phyloP scores from a whole-genome alignment of 768 basidiomycete species.

The Rhodotorula graminis region DNA sequence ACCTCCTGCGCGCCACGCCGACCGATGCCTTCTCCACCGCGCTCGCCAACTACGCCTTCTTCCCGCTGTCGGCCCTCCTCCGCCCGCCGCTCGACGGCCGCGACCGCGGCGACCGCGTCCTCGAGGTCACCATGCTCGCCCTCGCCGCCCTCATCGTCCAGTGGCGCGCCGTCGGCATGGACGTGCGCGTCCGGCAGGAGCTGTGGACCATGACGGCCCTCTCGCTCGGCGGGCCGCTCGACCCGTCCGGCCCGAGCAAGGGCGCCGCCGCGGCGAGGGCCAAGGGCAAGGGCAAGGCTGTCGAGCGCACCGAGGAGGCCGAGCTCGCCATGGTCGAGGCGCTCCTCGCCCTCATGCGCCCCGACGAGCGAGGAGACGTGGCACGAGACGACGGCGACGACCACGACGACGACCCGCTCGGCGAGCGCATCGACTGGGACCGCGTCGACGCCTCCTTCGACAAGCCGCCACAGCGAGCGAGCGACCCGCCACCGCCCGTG shows the following conservation, averaged over 20 bases:
- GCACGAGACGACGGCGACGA: constrained; percentile 45
- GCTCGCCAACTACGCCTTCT: constrained; percentile 76
- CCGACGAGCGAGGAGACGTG: constrained; percentile 26
- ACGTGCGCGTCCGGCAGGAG: constrained; percentile 54
- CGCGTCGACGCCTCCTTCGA: background rate
- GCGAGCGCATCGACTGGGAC: constrained; percentile 23
- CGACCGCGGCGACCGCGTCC: constrained; percentile 67
- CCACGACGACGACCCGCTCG: constrained; percentile 48
- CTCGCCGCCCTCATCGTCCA: constrained; percentile 59
- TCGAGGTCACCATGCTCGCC: constrained; percentile 49
- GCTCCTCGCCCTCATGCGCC: constrained; percentile 60
- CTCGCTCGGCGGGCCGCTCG: constrained; percentile 60
- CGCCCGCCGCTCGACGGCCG: constrained; percentile 66
- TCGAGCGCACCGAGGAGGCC: constrained; percentile 67
- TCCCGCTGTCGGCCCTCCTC: constrained; percentile 78
- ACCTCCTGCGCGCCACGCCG: constrained; percentile 52
- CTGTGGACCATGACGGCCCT: constrained; percentile 70
- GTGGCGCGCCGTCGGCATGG: constrained; percentile 51
- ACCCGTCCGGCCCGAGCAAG: constrained; percentile 26
- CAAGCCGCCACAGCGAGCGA: background rate
- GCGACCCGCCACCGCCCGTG: constrained; percentile 40
- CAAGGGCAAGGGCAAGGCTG: constrained; percentile 62
- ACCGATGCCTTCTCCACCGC: constrained; percentile 53
- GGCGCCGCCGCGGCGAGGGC: constrained; percentile 38
- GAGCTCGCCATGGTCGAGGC: constrained; percentile 68